Base-by-base conservation (phyloP, 495 filamentous ascomycete genomes). In the Xylaria cubensis region DNA sequence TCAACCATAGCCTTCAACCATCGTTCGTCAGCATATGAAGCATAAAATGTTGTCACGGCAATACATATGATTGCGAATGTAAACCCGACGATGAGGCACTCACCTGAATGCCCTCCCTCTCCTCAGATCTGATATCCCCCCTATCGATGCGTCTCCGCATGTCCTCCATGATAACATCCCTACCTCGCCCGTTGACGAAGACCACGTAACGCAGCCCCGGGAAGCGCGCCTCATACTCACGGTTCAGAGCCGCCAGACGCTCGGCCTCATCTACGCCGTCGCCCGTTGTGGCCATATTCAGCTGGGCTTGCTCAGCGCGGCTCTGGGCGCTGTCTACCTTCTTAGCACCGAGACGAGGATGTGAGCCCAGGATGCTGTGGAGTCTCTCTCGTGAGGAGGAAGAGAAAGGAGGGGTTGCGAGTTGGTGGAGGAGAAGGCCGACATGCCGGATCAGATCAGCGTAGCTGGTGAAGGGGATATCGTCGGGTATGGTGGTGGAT, bases 151-250 rank as follows among this genome's bases (percentile, higher is more conserved):
- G 86, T 72, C 84, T 77, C 64, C 88, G 84, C 93, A 97, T 98
- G 80, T 98, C 92, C 69, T 88, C 86, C 91, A 98, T 92, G 51
- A 99, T 92, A 69, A 88, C 86, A 26, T 84, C 83, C 56, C 94
- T 86, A 70, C 86, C 84, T 73, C 94, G 87, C 24, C 94, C 94
- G 82, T 97, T 94, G 67, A 98, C 96, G 82, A 97, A 99, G 9
- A 93, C 90, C 86, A 98, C 93, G 85, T 97, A 98, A 83, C 90
- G 84, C 78, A 98, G 78, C 4, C 95, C 92, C 9, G 93, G 93
- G 82, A 97, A 99, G 56, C 75, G 86, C 50, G 82, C 84, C 81
- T 98, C 96, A 78, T 98, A 99, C 81, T 92, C 89, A 4, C 81
- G 81, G 79, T 99, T 99, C 78, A 98, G 78, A 42, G 74, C 71